Percentiles rank a stretch among this genome's conserved stretches.
phyloP scores from a whole-genome alignment of 306 rosid species.

The Acacia crassicarpa region DNA sequence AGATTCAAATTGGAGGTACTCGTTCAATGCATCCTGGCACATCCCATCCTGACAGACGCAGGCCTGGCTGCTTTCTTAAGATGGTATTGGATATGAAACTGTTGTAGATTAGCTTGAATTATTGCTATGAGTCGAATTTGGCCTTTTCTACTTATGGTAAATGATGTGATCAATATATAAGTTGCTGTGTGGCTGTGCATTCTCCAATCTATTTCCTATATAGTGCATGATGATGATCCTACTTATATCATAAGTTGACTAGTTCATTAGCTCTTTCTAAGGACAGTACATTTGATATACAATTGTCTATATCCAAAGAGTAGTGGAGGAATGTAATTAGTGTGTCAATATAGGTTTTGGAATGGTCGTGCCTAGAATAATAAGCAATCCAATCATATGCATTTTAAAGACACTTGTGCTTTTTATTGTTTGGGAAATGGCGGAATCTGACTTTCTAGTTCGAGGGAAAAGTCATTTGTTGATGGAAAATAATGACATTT shows the following conservation, averaged over 20 bases:
- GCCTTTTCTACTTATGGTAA: constrained; percentile 1
- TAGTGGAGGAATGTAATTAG: constrained; percentile 3
- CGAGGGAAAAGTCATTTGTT: neutral
- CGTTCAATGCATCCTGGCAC: constrained; percentile 73
- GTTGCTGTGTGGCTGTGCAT: neutral
- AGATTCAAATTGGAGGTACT: constrained; percentile 67
- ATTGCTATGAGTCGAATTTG: neutral
- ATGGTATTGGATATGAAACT: constrained; percentile 55
- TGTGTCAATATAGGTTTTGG: neutral
- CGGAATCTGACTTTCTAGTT: neutral
- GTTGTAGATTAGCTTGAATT: neutral
- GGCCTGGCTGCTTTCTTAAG: constrained; percentile 78
- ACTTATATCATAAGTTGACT: constrained; percentile 11
- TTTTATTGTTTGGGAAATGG: neutral
- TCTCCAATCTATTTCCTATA: constrained; percentile 3
- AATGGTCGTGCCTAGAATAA: neutral
- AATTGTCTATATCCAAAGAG: neutral
- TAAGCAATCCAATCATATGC: neutral
- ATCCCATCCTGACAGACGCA: constrained; percentile 49
- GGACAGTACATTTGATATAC: constrained; percentile 10
- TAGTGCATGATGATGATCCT: neutral
- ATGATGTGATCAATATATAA: neutral
- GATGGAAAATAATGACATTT: neutral
- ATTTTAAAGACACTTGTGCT: neutral
- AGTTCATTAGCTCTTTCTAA: neutral